Evolutionary conservation across 306 rosid species (phyloP), one percentile per base, ranked within the genome.

Genomic region (Vigna trinervia): DNA sequence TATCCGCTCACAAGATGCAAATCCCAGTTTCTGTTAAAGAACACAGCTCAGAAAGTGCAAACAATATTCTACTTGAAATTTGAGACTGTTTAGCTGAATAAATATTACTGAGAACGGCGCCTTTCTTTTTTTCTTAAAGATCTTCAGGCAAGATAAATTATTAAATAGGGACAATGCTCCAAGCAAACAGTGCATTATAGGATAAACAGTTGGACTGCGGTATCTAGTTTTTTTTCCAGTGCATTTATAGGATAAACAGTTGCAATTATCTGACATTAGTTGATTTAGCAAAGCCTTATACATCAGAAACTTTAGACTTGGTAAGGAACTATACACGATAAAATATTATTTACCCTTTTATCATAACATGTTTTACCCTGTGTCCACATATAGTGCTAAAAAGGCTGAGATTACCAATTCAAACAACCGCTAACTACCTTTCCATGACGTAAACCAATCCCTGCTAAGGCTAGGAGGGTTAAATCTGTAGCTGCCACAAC

Each of bases 401-500:
- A 66, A 71, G 56, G 78, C 58, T 54, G 56, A 80, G 17, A 84
- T 46, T 73, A 63, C 61, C 68, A 61, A 39, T 50, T 73, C 56
- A 64, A 70, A 75, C 64, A 34, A 67, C 45, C 52, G 43, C 62
- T 74, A 64, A 77, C 47, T 82, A 95, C 99, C 97, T 92, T 95
- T 70, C 91, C 90, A 41, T 88, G 85, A 43, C 79, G 98, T 76
- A 95, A 85, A 62, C 98, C 99, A 61, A 92, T 92, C 47, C 99
- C 99, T 17, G 99, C 92, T 75, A 95, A 85, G 71, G 97, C 98
- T 86, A 95, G 78, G 67, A 95, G 92, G 79, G 97, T 92, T 85
- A 89, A 78, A 84, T 95, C 99, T 71, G 97, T 92, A 61, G 97
- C 97, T 6, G 98, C 99, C 78, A 89, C 98, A 48, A 92, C 99